Conservation (phyloP, 2,329 filamentous ascomycete species). For the Colletotrichum salicis region DNA sequence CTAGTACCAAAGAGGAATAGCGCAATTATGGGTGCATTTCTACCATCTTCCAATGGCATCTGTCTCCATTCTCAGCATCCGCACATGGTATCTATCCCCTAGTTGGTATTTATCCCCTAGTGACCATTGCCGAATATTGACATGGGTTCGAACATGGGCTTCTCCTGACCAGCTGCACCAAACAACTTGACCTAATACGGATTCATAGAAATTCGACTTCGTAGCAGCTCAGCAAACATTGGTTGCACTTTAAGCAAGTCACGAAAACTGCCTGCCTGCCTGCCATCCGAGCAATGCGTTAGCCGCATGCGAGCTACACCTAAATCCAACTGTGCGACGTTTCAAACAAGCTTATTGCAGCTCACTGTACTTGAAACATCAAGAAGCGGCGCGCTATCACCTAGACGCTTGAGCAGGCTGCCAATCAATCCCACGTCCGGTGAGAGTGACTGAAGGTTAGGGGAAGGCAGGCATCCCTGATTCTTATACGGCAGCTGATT, state of each 20-base stretch:
- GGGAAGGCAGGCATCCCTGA: no score
- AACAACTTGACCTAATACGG: no score
- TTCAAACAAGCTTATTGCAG: no score
- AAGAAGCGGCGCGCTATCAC: slow-evolving; percentile 41
- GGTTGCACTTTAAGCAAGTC: neutral
- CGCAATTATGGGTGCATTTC: slow-evolving; percentile 42
- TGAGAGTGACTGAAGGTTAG: no score
- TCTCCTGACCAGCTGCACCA: neutral
- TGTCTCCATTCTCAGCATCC: slow-evolving; percentile 34
- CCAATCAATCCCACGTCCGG: slow-evolving; percentile 51
- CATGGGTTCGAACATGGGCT: slow-evolving; percentile 2
- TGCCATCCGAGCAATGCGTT: neutral
- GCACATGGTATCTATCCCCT: slow-evolving; percentile 31
- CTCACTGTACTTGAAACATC: slow-evolving; percentile 15
- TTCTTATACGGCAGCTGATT: no score
- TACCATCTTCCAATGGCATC: slow-evolving; percentile 51
- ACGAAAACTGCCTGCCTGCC: neutral
- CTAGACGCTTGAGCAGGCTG: slow-evolving; percentile 49
- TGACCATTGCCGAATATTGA: slow-evolving; percentile 10
- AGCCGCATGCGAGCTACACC: neutral
- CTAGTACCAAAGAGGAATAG: slow-evolving; percentile 47
- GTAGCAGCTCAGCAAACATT: neutral
- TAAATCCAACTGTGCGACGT: no score
- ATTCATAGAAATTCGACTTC: no score
- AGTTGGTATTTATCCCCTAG: no score